Percentiles rank a stretch among this genome's conserved stretches.
phyloP scores from a whole-genome alignment of 257 asterid species.

The Jasminum sambac region DNA sequence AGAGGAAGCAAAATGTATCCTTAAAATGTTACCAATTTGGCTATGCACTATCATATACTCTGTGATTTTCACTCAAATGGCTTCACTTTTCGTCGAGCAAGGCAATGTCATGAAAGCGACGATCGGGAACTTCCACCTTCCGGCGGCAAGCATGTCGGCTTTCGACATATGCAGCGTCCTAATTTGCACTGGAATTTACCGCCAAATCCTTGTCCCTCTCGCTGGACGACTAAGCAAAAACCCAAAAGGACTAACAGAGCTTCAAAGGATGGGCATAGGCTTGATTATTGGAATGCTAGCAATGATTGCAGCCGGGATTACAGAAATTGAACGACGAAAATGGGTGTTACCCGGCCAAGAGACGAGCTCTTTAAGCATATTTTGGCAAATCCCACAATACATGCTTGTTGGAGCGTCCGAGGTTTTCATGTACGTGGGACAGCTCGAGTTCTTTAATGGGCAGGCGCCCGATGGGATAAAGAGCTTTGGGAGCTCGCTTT shows the following conservation, averaged over 20 bases:
- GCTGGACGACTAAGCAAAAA: conserved; percentile 41
- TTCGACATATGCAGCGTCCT: conserved; percentile 76
- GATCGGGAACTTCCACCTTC: conserved; percentile 52
- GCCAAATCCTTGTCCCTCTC: conserved; percentile 50
- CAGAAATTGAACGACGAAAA: conserved; percentile 47
- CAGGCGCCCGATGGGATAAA: conserved; percentile 86
- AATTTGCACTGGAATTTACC: conserved; percentile 56
- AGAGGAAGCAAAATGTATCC: conserved; percentile 76
- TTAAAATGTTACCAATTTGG: conserved; percentile 76
- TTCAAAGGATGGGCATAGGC: conserved; percentile 86
- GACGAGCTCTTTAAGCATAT: conserved; percentile 47
- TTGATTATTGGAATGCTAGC: conserved; percentile 63
- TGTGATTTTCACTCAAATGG: conserved; percentile 78
- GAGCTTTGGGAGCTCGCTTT: conserved; percentile 73
- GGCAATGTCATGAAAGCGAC: conserved; percentile 56
- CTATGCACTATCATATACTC: conserved; percentile 79
- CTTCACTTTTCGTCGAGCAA: conserved; percentile 80
- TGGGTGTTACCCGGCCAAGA: conserved; percentile 33
- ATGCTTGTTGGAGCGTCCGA: conserved; percentile 78
- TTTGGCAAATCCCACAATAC: conserved; percentile 81
- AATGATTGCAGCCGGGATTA: conserved; percentile 64
- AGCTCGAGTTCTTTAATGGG: conserved; percentile 67
- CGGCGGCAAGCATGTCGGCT: conserved; percentile 82
- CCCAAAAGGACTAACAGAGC: conserved; percentile 67
- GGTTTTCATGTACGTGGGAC: conserved; percentile 84